A percentile compares a stretch with the other conserved stretches of the same genome.
phyloP scores from a whole-genome alignment of 495 filamentous ascomycete genomes.

The Aspergillus cristatus region DNA sequence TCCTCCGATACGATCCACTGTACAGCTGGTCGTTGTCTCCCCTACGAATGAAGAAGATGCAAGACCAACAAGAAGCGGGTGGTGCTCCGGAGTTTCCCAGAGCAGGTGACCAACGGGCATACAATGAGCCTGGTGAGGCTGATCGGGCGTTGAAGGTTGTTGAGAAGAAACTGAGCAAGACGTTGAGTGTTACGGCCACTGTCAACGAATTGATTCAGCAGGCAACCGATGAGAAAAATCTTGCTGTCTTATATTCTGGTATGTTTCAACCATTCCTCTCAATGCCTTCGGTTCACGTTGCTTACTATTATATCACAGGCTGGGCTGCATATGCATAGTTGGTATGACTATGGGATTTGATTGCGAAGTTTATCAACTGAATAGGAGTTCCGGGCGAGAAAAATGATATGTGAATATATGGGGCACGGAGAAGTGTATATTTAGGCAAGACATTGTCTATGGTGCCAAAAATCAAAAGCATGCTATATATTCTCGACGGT shows the following conservation, averaged over 20 bases:
- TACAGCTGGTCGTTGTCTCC: conserved; percentile 96
- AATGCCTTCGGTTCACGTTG: neutral
- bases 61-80: conserved; percentile 39
- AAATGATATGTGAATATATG: too few species aligned
- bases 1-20: conserved; percentile 89
- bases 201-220: conserved; percentile 96
- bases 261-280: conserved; percentile 21
- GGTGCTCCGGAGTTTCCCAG: conserved; percentile 25
- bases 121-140: conserved; percentile 81
- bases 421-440: too few species aligned
- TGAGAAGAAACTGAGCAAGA: conserved; percentile 87
- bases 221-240: conserved; percentile 84
- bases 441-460: too few species aligned
- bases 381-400: too few species aligned
- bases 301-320: conserved; percentile 8
- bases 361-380: too few species aligned
- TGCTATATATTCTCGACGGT: too few species aligned
- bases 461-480: too few species aligned
- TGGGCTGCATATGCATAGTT: conserved; percentile 18
- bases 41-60: conserved; percentile 67
- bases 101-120: conserved; percentile 31
- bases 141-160: conserved; percentile 88
- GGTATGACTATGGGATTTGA: too few species aligned
- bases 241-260: conserved; percentile 89
- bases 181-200: conserved; percentile 83